Evolutionary conservation across 176 grass and related monocot genomes (phyloP), one percentile per base, ranked within the genome.

Genomic region (Ensete glaucum): DNA sequence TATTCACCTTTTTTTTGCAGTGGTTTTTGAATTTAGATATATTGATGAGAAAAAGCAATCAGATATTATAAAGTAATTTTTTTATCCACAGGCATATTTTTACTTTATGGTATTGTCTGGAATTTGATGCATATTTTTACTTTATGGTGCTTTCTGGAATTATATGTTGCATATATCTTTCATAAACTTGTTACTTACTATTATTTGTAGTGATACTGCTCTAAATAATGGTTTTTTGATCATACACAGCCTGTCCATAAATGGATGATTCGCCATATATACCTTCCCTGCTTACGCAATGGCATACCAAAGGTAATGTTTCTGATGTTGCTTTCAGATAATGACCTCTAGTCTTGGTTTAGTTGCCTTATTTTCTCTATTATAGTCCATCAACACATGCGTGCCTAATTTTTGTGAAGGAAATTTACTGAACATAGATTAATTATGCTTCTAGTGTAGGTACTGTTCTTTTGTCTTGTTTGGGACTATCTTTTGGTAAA

Each of bases 191-290:
- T 27, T 65, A 25, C 22, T 25, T 25, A 50, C 17, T 50, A 50
- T 48, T 9, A 14, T 70, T 51, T 51, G 48, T 21, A 50, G 67
- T 3, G 20, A n/a, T 20, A 12, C 6, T 70, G 23, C 50, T 76
- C 62, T 74, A 19, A 50, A 89, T 25, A 54, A 80, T 76, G 69
- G 2, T 11, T 85, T 72, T 84, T n/a, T 27, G 20, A 77, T 62
- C 83, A 77, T 26, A 60, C 86, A 99, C 88, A 99, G 95, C 95
- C 95, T 77, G 95, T 99, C 80, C 95, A 99, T 84, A 99, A 82
- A 82, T 99, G 95, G 95, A 87, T 99, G 76, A 54, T 99, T 63
- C 86, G 95, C 17, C 90, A 99, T 72, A 68, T 94, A 84, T 99
- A 94, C 84, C 91, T 91, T 80, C 95, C 95, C 59, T 94, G 88